A percentile compares a stretch with the other conserved stretches of the same genome.
Evolutionary conservation across 2,329 filamentous ascomycete genomes (phyloP).

Genomic region (Botrytis sinoallii): DNA sequence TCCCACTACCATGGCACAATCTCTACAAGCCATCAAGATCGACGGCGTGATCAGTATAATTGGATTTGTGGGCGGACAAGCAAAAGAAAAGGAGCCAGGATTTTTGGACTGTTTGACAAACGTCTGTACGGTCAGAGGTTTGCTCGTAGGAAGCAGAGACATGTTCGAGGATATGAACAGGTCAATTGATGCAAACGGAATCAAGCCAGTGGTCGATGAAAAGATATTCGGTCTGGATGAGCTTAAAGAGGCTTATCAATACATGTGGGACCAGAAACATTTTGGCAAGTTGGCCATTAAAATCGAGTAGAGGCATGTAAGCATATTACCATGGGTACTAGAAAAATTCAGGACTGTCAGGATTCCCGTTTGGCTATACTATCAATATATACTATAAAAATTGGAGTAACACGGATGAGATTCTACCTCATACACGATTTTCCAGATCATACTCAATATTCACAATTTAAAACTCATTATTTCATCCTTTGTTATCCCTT

Average conservation of each 20-base stretch:
- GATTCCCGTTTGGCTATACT: not conserved
- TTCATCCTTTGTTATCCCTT: not conserved
- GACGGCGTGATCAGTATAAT: constrained; percentile 44
- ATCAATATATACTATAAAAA: not conserved
- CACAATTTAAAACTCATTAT: not conserved
- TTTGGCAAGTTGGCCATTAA: constrained; percentile 21
- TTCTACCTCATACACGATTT: no score
- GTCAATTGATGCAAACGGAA: constrained; percentile 48
- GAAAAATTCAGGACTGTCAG: not conserved
- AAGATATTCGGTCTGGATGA: constrained; percentile 47
- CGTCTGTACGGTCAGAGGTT: constrained; percentile 45
- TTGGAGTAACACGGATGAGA: no score
- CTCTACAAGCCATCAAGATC: constrained; percentile 41
- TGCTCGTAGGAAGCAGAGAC: constrained; percentile 46
- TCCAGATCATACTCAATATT: not conserved
- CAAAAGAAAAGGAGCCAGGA: constrained; percentile 29
- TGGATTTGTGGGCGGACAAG: constrained; percentile 38
- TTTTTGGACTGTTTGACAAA: constrained; percentile 37
- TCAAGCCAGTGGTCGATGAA: constrained; percentile 47
- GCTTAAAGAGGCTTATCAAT: constrained; percentile 46
- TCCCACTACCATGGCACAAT: constrained; percentile 41
- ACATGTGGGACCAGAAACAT: constrained; percentile 48
- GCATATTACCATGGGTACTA: not conserved
- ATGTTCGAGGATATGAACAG: constrained; percentile 52
- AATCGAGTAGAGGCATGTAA: constrained; percentile 7